phyloP scores from a whole-genome alignment of 2,329 filamentous ascomycete genomes.

The Arthrobotrys sphaeroides region DNA sequence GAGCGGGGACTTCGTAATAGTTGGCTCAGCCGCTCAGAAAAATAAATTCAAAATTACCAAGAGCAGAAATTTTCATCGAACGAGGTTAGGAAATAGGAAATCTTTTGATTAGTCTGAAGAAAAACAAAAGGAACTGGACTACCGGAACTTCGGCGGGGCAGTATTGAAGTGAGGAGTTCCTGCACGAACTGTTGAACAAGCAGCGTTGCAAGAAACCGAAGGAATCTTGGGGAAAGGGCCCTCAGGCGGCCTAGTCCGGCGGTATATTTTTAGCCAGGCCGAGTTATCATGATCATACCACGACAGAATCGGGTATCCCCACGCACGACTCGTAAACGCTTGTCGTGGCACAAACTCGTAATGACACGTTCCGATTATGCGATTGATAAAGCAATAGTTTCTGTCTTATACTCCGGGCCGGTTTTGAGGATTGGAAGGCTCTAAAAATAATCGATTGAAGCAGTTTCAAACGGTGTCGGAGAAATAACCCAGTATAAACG shows the following conservation, averaged over 20 bases:
- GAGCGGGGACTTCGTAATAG: neutral
- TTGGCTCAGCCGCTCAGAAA: neutral
- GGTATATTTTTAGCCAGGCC: constrained; percentile 5
- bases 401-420: neutral
- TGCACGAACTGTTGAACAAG: neutral
- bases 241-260: neutral
- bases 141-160: too few relatives aligned
- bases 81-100: neutral
- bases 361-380: constrained; percentile 7
- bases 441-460: constrained; percentile 8
- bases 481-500: neutral
- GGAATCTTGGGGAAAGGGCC: neutral
- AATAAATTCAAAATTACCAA: neutral
- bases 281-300: constrained; percentile 1
- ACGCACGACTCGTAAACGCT: constrained; percentile 1
- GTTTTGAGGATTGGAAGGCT: too few relatives aligned
- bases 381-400: neutral
- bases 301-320: neutral
- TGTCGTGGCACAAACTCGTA: neutral
- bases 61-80: neutral
- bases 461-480: neutral
- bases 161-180: neutral
- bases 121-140: neutral
- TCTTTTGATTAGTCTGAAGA: too few relatives aligned
- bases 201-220: neutral